Percentiles rank a stretch among this genome's conserved stretches.
These are phyloP conservation scores for Kazachstania africana DNA, from an alignment of 805 yeast genomes.

Conservation along the genomic window DNA sequence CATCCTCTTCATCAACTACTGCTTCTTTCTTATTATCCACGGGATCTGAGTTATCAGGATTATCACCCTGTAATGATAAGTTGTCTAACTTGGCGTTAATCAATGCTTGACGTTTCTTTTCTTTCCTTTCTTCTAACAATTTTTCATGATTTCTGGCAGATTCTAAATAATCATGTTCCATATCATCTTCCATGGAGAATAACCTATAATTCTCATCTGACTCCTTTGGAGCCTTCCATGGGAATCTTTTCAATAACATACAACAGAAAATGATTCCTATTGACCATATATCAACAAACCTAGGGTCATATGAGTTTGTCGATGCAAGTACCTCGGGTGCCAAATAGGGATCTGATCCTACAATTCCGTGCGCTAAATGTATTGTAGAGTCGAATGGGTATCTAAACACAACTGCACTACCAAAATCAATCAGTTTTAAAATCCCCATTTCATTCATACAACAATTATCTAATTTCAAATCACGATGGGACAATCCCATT, in stretches of 20 bases:
- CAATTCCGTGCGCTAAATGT: conserved; percentile 61
- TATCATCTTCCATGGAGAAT: conserved; percentile 54
- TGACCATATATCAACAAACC: conserved; percentile 74
- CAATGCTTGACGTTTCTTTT: not conserved
- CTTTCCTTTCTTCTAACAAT: conserved; percentile 37
- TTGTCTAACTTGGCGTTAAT: not conserved
- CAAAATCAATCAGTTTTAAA: conserved; percentile 70
- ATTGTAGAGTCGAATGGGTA: conserved; percentile 54
- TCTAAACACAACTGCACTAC: conserved; percentile 69
- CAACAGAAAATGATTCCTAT: conserved; percentile 75
- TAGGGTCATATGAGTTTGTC: conserved; percentile 50
- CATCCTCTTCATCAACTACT: conserved; percentile 3
- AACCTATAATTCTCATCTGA: conserved; percentile 59
- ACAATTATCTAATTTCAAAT: conserved; percentile 73
- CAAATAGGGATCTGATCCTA: conserved; percentile 77
- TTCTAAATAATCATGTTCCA: conserved; percentile 61
- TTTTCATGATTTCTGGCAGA: conserved; percentile 62
- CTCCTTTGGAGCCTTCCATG: conserved; percentile 72
- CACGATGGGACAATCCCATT: conserved; percentile 74
- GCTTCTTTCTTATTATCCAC: not conserved
- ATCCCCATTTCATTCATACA: conserved; percentile 65
- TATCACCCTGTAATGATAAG: not conserved
- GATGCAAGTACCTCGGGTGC: conserved; percentile 65
- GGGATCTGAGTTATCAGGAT: not conserved
- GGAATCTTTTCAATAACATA: conserved; percentile 73